Base-by-base conservation (phyloP, 495 filamentous ascomycete species). In the Hypoxylon fuscum region DNA sequence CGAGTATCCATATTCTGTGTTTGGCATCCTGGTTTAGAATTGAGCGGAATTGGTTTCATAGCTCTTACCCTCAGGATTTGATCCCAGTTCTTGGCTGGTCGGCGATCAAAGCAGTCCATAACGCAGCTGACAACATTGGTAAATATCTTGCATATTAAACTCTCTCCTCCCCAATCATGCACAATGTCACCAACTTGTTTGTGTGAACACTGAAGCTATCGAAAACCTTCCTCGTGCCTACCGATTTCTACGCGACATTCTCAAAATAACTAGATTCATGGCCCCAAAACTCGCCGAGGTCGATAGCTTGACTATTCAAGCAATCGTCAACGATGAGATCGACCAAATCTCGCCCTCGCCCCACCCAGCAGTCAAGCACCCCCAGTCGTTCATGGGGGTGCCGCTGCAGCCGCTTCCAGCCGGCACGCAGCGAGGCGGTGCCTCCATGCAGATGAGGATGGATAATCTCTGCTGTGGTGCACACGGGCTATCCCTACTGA, bases 401-500 rank as follows among this genome's bases (percentile, higher is more conserved):
- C 76, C 76, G 0, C 60, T 77, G 49, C 52, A 56, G 9, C 73
- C 77, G 0, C 22, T 66, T 8, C 20, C 48, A 6, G 8, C 42
- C 2, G 47, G 46, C 25, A 11, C 47, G 2, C 43, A 49, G 40
- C 72, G 79, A 1, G 81, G 81, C 4, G 77, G 73, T 11, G 79
- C 77, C 2, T 66, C 49, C 31, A 74, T 73, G 49, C 82, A 85
- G 42, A 43, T 85, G 27, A 69, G 77, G 9, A 82, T 86, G 79
- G 82, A 81, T 47, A 72, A 78, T 63, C 79, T 88, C 7, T 88
- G 85, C 67, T 87, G 85, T 57, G 78, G 80, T 11, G 85, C 85
- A 0, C 84, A 86, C 72, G 85, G 85, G 3, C 64, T 88, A 41
- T 85, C 83, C 9, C 76, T 87, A 22, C 68, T 87, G 11, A 73